Conservation (phyloP, 306 rosid genomes). For the Morella rubra region DNA sequence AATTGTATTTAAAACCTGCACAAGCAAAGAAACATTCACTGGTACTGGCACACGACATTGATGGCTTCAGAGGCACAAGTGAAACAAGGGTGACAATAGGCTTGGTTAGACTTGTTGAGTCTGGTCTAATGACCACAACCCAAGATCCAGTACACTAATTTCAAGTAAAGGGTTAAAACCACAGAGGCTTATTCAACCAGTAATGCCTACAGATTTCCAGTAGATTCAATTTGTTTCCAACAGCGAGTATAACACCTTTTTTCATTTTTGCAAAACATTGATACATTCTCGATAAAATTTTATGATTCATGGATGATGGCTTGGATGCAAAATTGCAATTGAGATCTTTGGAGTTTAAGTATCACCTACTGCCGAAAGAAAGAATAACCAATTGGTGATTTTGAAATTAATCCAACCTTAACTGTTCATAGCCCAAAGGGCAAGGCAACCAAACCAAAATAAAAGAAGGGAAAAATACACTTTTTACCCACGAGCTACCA, state of each 20-base stretch:
- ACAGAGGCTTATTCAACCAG: neutral
- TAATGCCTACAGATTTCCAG: neutral
- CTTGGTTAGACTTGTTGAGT: slow-evolving; percentile 3
- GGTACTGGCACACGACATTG: neutral
- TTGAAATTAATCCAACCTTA: neutral
- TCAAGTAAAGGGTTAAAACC: neutral
- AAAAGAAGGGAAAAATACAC: too few relatives aligned
- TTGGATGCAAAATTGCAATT: neutral
- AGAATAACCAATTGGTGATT: neutral
- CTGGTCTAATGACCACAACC: neutral
- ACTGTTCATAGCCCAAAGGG: neutral
- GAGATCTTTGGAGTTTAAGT: neutral
- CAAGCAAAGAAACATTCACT: neutral
- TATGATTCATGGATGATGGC: neutral
- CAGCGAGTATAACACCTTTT: neutral
- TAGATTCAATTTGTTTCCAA: neutral
- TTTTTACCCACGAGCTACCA: too few relatives aligned
- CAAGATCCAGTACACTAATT: neutral
- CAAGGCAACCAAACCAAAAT: neutral
- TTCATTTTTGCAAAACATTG: neutral
- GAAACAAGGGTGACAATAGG: slow-evolving; percentile 1
- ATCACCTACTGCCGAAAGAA: neutral
- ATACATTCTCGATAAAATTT: neutral
- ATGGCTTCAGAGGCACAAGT: neutral
- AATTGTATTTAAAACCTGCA: neutral